Evolutionary conservation across 441 rosid genomes (phyloP), one percentile per base, ranked within the genome.

Genomic region (California macrophylla): DNA sequence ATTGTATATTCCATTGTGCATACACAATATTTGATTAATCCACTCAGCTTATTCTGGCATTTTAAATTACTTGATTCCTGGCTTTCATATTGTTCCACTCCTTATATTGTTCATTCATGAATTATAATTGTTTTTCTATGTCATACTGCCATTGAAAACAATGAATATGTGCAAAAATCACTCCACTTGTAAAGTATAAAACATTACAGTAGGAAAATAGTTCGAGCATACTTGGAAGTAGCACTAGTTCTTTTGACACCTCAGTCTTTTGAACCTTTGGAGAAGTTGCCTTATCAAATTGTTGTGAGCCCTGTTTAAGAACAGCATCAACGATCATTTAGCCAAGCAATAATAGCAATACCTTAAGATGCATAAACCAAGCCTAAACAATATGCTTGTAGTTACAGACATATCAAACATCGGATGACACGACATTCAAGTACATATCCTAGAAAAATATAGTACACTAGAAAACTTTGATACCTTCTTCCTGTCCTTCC

Each of bases 401-500:
- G 0, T 6, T 54, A n/a, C 3, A 28, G 26, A 20, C 66, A 23
- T 62, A 16, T 3, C 66, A 62, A 62, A 23, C 32, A 20, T 4
- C 3, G 34, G 25, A 28, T 13, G 8, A 9, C 16, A 20, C 32
- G 2, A 3, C 24, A 26, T 23, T 10, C 15, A 26, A 28, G 40
- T 66, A 40, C 29, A 20, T 26, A n/a, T 40, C 10, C 69, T 18
- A 40, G 20, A 28, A 15, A 38, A 20, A 18, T 54, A 64, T 45
- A 54, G 25, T 32, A 32, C 25, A 70, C n/a, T 0, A 47, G 23
- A 54, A 77, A 28, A 30, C 29, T 12, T 12, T 16, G 40, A 6
- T 71, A 79, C 83, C 83, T 79, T 84, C 84, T 91, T 85, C 86
- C 83, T 91, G 75, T 86, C 97, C 82, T 84, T 88, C 70, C 97